phyloP scores from a whole-genome alignment of 1,139 yeast genomes.

The Magnusiomyces clavatus region DNA sequence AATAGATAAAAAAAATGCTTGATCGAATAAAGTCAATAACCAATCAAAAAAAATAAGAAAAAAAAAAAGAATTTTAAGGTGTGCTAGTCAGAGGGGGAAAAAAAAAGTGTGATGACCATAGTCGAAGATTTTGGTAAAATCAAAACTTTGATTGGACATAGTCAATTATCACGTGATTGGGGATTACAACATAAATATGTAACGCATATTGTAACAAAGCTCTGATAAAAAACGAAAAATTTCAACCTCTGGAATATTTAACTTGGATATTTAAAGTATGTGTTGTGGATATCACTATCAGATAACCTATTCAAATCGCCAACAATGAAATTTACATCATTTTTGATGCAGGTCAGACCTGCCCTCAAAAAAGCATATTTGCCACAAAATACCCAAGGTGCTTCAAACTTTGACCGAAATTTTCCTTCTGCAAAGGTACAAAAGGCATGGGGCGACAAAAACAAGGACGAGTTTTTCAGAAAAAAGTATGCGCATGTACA shows the following conservation, averaged over 20 bases:
- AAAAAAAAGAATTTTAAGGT: conserved; percentile 5
- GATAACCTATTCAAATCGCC: neutral
- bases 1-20: neutral
- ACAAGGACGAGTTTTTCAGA: conserved; percentile 48
- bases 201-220: no score
- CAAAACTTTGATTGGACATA: neutral
- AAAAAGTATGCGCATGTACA: conserved; percentile 53
- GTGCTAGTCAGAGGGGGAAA: neutral
- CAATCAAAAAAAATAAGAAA: neutral
- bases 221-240: no score
- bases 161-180: neutral
- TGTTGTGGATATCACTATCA: neutral
- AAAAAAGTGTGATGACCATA: no score
- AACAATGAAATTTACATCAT: no score
- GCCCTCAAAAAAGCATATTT: no score
- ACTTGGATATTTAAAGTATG: no score
- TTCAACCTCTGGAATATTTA: no score
- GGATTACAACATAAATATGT: no score
- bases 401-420: conserved; percentile 34
- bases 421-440: conserved; percentile 35
- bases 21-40: neutral
- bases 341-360: no score
- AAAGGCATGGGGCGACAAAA: conserved; percentile 55
- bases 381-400: neutral
- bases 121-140: neutral